phyloP scores from a whole-genome alignment of 306 rosid species.

The Quercus mongolica region DNA sequence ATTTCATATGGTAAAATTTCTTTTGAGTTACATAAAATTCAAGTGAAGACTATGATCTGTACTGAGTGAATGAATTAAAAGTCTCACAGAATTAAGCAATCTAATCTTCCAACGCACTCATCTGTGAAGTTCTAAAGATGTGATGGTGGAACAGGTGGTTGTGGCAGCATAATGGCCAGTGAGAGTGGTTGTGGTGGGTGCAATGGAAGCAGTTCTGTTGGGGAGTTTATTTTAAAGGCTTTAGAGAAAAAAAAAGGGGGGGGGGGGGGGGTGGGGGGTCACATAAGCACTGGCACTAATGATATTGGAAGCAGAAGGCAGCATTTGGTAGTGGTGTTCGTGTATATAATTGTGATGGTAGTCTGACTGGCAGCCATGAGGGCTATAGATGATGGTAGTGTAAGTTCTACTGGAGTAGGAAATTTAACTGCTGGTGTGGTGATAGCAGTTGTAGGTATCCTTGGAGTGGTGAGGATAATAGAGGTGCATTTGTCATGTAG shows the following conservation, averaged over 20 bases:
- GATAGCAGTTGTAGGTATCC: background rate
- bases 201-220: background rate
- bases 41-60: no score
- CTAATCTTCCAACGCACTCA: no score
- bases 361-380: background rate
- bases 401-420: background rate
- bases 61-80: no score
- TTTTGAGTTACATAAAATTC: no score
- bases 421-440: background rate
- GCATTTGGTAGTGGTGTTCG: background rate
- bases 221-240: background rate
- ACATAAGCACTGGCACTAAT: background rate
- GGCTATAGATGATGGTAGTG: background rate
- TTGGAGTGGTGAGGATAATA: background rate
- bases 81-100: background rate
- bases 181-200: background rate
- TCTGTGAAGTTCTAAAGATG: background rate
- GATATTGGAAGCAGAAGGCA: background rate
- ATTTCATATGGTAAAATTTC: background rate
- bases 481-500: background rate
- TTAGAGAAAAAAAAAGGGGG: no score
- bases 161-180: no score
- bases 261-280: no score
- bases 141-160: background rate
- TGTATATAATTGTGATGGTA: background rate